Percentiles rank a stretch among this genome's conserved stretches.
These are phyloP conservation scores for Funneliformis geosporum DNA, from an alignment of 192 early-diverging fungal species.

Conservation along the genomic window DNA sequence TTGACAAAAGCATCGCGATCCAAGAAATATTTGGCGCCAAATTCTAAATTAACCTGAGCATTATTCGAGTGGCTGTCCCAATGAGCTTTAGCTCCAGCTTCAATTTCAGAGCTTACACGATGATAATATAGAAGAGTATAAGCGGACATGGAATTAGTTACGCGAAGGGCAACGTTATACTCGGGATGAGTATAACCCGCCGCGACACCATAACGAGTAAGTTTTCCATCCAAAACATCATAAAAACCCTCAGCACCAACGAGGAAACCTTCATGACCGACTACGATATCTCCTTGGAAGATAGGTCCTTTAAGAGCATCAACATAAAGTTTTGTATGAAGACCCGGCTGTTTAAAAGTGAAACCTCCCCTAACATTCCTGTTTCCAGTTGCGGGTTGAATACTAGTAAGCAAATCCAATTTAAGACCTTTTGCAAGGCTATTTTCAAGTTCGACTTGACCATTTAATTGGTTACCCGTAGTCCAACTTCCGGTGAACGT, in stretches of 20 bases:
- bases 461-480: slow-evolving; percentile 88
- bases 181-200: slow-evolving; percentile 85
- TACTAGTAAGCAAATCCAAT: slow-evolving; percentile 82
- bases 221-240: slow-evolving; percentile 84
- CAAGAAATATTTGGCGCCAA: slow-evolving; percentile 92
- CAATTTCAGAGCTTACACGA: slow-evolving; percentile 85
- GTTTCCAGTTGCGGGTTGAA: slow-evolving; percentile 81
- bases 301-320: slow-evolving; percentile 96
- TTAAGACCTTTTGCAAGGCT: slow-evolving; percentile 95
- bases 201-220: slow-evolving; percentile 85
- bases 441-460: slow-evolving; percentile 92
- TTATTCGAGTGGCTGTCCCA: slow-evolving; percentile 77
- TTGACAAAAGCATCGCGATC: slow-evolving; percentile 90
- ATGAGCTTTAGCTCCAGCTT: slow-evolving; percentile 92
- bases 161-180: slow-evolving; percentile 88
- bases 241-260: slow-evolving; percentile 94
- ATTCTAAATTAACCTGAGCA: slow-evolving; percentile 80
- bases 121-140: slow-evolving; percentile 98
- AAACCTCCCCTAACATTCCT: slow-evolving; percentile 81
- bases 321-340: slow-evolving; percentile 85
- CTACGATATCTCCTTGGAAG: slow-evolving; percentile 83
- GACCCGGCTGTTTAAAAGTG: slow-evolving; percentile 94
- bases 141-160: slow-evolving; percentile 84
- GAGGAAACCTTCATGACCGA: slow-evolving; percentile 87
- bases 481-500: slow-evolving; percentile 98